Base-by-base conservation (phyloP, 306 rosid species). In the Lathyrus tuberosus region DNA sequence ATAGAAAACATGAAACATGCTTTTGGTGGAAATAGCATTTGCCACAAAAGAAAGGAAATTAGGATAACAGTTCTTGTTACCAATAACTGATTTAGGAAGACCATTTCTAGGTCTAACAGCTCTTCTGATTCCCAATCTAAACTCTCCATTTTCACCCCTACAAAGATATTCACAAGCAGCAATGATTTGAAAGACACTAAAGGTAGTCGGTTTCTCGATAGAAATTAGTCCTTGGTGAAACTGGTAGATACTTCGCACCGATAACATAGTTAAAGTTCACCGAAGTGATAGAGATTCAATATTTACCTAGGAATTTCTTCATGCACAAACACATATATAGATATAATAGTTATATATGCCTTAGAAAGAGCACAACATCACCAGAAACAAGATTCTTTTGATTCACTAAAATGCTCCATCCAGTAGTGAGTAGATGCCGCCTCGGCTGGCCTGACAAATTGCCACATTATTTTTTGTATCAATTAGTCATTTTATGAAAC, bases 371-470 rank as follows among this genome's bases (percentile, higher is more conserved):
- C 80, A 94, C 98, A 8, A 95, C 98, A 87, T 94, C 98, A 41
- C 98, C 98, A 35, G 97, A 87, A 76, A 88, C 93, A 70, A 94
- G 96, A 81, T 81, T 90, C 88, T 94, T 94, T 77, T 88, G 97
- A 86, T 88, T 86, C 18, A 94, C 97, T 67, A 94, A 94, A 83
- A 84, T 61, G 81, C 99, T 94, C 99, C 99, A 94, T 6, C 99
- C 97, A 15, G 99, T 94, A 52, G 97, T 94, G 67, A 91, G 99
- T 67, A 94, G 85, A 87, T 94, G 99, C 77, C 99, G 76, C 87
- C 97, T 91, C 64, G 99, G 99, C 81, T 94, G 99, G 82, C 99
- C 99, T 94, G 91, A 78, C 31, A 83, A 84, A 74, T 72, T 33
- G 35, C 67, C 31, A 66, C 66, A 57, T 53, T 13, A 71, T 35